Conservation (phyloP, 768 basidiomycete genomes). For the Pleurotus pulmonarius region DNA sequence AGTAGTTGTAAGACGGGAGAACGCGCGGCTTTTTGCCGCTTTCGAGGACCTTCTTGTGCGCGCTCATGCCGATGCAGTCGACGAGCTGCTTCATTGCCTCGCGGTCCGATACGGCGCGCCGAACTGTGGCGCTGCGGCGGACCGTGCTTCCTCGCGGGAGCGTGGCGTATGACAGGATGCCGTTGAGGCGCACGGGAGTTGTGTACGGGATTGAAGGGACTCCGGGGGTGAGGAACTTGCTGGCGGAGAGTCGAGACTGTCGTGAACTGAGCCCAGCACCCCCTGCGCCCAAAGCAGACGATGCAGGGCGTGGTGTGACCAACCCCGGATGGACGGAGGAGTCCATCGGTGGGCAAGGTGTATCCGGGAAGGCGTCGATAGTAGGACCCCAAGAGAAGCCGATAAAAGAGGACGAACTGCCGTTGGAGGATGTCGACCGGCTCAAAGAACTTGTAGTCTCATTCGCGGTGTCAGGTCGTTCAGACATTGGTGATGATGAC, state of each 20-base stretch:
- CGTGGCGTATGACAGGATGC: conserved; percentile 38
- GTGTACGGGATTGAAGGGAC: conserved; percentile 36
- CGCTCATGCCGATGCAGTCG: conserved; percentile 82
- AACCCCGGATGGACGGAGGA: conserved; percentile 15
- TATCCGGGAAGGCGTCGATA: conserved; percentile 50
- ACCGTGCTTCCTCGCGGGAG: conserved; percentile 55
- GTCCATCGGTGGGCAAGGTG: conserved; percentile 7
- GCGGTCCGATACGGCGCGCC: conserved; percentile 66
- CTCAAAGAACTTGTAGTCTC: conserved; percentile 20
- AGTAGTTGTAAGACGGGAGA: conserved; percentile 30
- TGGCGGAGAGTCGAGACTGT: conserved; percentile 15
- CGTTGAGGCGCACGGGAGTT: conserved; percentile 58
- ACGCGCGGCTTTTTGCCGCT: conserved; percentile 75
- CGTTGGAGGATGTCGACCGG: neutral
- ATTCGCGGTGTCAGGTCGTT: conserved; percentile 42
- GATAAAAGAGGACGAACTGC: conserved; percentile 46
- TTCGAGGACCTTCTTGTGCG: conserved; percentile 79
- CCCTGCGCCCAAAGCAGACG: neutral
- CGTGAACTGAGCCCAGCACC: conserved; percentile 9
- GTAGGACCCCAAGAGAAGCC: conserved; percentile 89
- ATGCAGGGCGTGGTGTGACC: conserved; percentile 11
- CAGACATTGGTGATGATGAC: conserved; percentile 58
- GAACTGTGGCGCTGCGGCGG: conserved; percentile 41
- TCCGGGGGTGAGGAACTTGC: conserved; percentile 22
- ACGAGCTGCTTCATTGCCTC: conserved; percentile 88